phyloP scores from a whole-genome alignment of 352 stramenopile genomes.

The Pythium coloratum region DNA sequence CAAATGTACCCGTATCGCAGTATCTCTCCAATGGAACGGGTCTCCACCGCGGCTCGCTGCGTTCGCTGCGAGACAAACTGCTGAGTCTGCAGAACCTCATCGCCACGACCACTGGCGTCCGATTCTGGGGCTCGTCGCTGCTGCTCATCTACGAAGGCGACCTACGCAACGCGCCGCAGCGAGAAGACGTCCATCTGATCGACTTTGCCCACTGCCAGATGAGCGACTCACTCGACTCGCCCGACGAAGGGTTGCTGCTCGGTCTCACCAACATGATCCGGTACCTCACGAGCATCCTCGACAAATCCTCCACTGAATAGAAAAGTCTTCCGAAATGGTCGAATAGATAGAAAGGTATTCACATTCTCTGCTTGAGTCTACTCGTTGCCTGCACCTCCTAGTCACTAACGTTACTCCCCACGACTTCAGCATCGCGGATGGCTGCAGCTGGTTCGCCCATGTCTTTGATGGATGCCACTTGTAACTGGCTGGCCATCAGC shows the following conservation, averaged over 20 bases:
- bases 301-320: not conserved
- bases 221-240: conserved; percentile 41
- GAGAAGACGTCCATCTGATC: conserved; percentile 63
- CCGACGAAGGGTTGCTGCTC: conserved; percentile 68
- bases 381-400: not conserved
- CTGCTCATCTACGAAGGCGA: conserved; percentile 80
- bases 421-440: not conserved
- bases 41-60: conserved; percentile 49
- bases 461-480: not conserved
- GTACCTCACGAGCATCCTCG: conserved; percentile 43
- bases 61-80: conserved; percentile 45
- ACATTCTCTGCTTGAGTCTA: not conserved
- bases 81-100: conserved; percentile 46
- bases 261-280: conserved; percentile 61
- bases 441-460: not conserved
- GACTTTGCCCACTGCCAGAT: conserved; percentile 84
- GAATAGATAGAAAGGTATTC: too few relatives aligned
- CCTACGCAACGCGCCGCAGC: conserved; percentile 22
- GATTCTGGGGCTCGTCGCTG: conserved; percentile 76
- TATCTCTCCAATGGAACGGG: conserved; percentile 53
- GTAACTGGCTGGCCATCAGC: conserved; percentile 54
- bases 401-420: not conserved
- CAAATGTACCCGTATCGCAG: conserved; percentile 23
- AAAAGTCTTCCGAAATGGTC: not conserved
- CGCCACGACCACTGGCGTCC: conserved; percentile 45